Evolutionary conservation across 202 grass and related monocot genomes (phyloP).

Genomic region (Thinopyrum obtusiflorum): DNA sequence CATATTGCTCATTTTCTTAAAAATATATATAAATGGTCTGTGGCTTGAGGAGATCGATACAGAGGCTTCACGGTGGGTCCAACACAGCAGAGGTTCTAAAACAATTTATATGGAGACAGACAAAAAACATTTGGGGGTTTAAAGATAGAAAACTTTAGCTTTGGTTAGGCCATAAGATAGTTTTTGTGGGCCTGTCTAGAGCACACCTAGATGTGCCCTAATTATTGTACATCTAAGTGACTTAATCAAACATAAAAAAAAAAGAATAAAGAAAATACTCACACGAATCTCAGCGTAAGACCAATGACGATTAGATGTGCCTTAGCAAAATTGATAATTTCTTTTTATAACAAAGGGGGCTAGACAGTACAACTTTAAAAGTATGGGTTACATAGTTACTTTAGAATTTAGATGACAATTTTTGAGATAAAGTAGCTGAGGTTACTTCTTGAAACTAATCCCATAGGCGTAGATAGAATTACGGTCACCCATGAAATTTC

Average conservation of each 20-base stretch:
- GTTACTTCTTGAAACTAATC: background rate
- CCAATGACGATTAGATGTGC: too few relatives aligned
- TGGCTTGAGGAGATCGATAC: background rate
- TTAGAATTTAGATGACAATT: background rate
- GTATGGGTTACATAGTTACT: background rate
- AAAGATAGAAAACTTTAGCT: constrained; percentile 24
- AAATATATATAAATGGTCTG: background rate
- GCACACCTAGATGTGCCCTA: too few relatives aligned
- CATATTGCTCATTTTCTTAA: background rate
- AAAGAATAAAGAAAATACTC: too few relatives aligned
- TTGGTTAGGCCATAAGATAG: background rate
- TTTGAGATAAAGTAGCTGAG: background rate
- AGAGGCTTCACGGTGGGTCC: background rate
- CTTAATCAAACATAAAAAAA: too few relatives aligned
- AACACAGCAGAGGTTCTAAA: background rate
- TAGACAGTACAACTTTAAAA: background rate
- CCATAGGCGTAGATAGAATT: too few relatives aligned
- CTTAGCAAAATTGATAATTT: too few relatives aligned
- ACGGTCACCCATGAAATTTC: too few relatives aligned
- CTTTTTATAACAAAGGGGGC: background rate
- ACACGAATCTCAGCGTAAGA: too few relatives aligned
- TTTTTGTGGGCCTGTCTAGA: background rate
- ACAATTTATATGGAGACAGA: background rate
- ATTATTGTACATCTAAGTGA: too few relatives aligned
- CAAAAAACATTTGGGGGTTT: background rate